Evolutionary conservation across 2,329 filamentous ascomycete species (phyloP).

Genomic region (Neopestalotiopsis clavispora): DNA sequence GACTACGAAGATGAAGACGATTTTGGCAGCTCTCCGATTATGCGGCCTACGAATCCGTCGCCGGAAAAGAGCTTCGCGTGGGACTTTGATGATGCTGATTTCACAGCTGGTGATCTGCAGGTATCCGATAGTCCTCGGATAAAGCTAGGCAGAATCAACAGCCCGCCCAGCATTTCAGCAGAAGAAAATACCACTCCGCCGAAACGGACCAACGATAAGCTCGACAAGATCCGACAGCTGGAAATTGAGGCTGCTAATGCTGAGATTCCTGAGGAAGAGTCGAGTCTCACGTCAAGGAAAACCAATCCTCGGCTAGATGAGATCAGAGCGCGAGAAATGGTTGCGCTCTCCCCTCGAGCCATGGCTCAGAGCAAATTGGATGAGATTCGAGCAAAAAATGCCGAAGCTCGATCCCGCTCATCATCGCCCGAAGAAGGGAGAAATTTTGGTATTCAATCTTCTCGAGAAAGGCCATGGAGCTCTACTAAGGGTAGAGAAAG

Average conservation of each 20-base stretch:
- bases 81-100: constrained; percentile 62
- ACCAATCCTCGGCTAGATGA: constrained; percentile 55
- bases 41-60: constrained; percentile 32
- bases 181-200: constrained; percentile 12
- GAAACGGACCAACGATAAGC: constrained; percentile 38
- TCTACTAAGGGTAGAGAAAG: neutral
- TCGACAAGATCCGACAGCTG: constrained; percentile 40
- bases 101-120: constrained; percentile 61
- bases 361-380: constrained; percentile 55
- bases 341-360: constrained; percentile 49
- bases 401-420: constrained; percentile 43
- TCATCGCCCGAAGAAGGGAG: constrained; percentile 46
- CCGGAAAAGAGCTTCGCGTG: constrained; percentile 60
- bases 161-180: constrained; percentile 20
- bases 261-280: constrained; percentile 28
- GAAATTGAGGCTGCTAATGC: constrained; percentile 37
- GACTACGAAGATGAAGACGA: constrained; percentile 1
- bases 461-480: constrained; percentile 19
- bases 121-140: constrained; percentile 62
- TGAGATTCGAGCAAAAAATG: constrained; percentile 58
- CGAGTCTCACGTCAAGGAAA: constrained; percentile 22
- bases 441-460: constrained; percentile 33
- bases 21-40: constrained; percentile 27
- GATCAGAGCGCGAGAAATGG: constrained; percentile 48
- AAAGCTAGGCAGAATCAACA: constrained; percentile 37